Conservation (phyloP, 345 rosid genomes). For the Odontarrhena argentea region DNA sequence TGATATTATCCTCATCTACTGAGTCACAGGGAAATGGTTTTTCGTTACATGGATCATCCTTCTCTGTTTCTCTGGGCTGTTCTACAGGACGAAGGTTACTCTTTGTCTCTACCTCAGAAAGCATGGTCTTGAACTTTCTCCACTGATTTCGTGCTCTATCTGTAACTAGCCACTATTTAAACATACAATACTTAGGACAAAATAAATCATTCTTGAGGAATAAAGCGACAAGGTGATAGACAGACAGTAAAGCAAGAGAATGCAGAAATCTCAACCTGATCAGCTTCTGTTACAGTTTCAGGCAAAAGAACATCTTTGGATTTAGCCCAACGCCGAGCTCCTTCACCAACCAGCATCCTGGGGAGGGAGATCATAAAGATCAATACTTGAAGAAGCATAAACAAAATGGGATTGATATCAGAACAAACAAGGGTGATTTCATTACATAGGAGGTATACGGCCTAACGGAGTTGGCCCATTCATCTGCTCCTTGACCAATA, state of each 20-base stretch:
- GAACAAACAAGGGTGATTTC: constrained; percentile 23
- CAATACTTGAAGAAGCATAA: neutral
- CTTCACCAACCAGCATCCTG: constrained; percentile 97
- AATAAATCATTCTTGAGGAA: constrained; percentile 13
- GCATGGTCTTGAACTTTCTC: constrained; percentile 71
- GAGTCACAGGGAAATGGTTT: constrained; percentile 8
- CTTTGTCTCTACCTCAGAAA: constrained; percentile 53
- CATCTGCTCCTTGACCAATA: constrained; percentile 76
- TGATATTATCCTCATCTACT: constrained; percentile 55
- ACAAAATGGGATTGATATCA: neutral
- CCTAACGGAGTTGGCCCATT: constrained; percentile 69
- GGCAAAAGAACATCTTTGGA: constrained; percentile 62
- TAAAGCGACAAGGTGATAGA: neutral
- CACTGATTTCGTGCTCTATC: constrained; percentile 78
- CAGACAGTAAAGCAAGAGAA: constrained; percentile 13
- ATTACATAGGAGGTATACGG: constrained; percentile 93
- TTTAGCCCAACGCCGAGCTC: constrained; percentile 77
- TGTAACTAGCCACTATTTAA: constrained; percentile 82
- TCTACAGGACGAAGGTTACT: constrained; percentile 28
- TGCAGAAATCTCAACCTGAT: constrained; percentile 54
- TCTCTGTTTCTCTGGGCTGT: constrained; percentile 29
- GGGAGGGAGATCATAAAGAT: constrained; percentile 22
- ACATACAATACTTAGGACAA: neutral
- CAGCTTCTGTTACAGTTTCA: constrained; percentile 56
- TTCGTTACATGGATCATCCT: constrained; percentile 42